Base-by-base conservation (phyloP, 106 monocot species). In the Apostasia shenzhenica region DNA sequence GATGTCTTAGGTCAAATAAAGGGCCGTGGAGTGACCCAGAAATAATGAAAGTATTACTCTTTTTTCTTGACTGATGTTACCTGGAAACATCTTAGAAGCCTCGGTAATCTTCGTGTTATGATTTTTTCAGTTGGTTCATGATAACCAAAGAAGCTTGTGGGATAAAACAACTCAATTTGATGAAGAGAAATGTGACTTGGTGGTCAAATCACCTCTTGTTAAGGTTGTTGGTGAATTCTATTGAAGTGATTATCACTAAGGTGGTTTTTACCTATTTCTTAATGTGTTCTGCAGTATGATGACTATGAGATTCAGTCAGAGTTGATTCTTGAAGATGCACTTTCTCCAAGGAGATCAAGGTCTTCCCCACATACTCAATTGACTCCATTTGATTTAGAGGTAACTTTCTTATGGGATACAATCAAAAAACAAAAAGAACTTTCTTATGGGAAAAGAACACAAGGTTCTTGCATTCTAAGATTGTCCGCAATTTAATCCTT, bases 21-120 rank as follows among this genome's bases (percentile, higher is more conserved):
- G 94, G 94, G 6, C 94, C 94, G 55, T 94, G 94, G 94, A 90
- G 61, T 66, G 82, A 90, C 40, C 79, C 79, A 54, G 78, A 87
- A 47, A 80, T 91, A n/a, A 84, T 86, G 71, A 86, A 84, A 76
- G 91, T 91, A 76, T 47, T 56, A 47, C 43, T 57, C 63, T 43
- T 61, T 70, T 14, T 54, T 37, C 51, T 44, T 63, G 26, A 26
- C 26, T 26, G 26, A 26, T 26, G 12, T 64, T 47, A 47, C 1
- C 14, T 45, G 64, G 48, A 14, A 57, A 40, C 14, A 65, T 50
- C 1, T 12, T 45, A 52, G 55, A 1, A 43, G 26, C 37, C n/a
- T 51, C 54, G 44, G 53, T 45, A 38, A 52, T 74, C 39, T 13
- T 41, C 41, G 8, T 44, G 44, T 58, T 76, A 26, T 59, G 5